These are phyloP conservation scores for Westerdykella sp. DNA, from an alignment of 2,329 filamentous ascomycete genomes.

Conservation along the genomic window DNA sequence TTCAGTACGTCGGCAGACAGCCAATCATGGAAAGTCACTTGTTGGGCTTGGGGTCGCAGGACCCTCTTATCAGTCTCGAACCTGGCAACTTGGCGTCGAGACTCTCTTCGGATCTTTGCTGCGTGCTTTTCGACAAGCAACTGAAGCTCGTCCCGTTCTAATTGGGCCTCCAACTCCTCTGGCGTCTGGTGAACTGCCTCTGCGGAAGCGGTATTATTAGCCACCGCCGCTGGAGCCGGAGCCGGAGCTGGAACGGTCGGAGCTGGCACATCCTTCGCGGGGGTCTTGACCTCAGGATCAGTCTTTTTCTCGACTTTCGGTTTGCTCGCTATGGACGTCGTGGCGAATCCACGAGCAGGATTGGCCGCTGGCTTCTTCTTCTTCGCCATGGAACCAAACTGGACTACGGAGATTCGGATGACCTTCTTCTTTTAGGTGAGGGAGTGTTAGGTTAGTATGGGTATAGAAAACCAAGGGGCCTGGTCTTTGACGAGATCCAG, in stretches of 20 bases:
- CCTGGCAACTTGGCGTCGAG: constrained; percentile 66
- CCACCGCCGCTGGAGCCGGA: neutral
- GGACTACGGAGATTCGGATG: neutral
- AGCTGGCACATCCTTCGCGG: constrained; percentile 1
- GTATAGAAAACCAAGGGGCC: constrained; percentile 34
- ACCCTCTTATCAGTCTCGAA: constrained; percentile 81
- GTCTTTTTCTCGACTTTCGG: constrained; percentile 45
- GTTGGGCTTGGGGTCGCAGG: constrained; percentile 70
- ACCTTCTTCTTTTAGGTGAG: neutral
- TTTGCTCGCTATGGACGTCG: constrained; percentile 84
- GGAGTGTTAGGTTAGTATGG: neutral
- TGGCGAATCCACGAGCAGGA: constrained; percentile 87
- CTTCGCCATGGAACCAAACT: constrained; percentile 45
- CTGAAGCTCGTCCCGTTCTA: constrained; percentile 88
- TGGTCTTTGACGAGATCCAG: constrained; percentile 33
- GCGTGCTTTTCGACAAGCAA: constrained; percentile 78
- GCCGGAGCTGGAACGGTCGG: neutral
- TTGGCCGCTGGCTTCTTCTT: constrained; percentile 89
- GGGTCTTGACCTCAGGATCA: constrained; percentile 10
- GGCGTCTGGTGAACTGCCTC: constrained; percentile 53
- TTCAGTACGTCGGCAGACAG: constrained; percentile 72
- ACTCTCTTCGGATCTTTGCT: constrained; percentile 71
- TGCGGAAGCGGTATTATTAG: constrained; percentile 1
- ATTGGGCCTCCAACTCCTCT: constrained; percentile 82
- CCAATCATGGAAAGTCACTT: constrained; percentile 69